These are phyloP conservation scores for Trichosporon ovoides DNA, from an alignment of 1,284 basidiomycete genomes.

Conservation along the genomic window DNA sequence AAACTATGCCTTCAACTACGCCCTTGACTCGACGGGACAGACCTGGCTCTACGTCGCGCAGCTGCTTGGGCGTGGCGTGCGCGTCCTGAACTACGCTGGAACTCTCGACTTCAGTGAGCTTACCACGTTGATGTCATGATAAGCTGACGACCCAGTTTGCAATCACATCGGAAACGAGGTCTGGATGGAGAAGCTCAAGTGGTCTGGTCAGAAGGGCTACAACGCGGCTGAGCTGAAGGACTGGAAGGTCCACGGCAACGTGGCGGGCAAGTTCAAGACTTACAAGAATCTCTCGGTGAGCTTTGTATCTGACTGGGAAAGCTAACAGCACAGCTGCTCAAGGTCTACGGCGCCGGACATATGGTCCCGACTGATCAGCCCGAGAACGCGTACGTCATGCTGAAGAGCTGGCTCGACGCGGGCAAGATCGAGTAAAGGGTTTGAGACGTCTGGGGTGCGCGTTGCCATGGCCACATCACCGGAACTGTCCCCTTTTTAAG, in stretches of 20 bases:
- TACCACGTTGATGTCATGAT: rapidly evolving
- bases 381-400: constrained; percentile 43
- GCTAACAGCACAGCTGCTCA: constrained; percentile 23
- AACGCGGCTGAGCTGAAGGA: constrained; percentile 46
- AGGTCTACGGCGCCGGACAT: constrained; percentile 43
- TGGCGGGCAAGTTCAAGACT: constrained; percentile 57
- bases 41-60: constrained; percentile 59
- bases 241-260: constrained; percentile 52
- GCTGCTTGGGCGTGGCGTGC: constrained; percentile 67
- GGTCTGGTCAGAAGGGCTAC: constrained; percentile 58
- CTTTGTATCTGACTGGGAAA: constrained; percentile 46
- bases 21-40: constrained; percentile 38
- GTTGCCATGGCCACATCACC: too few relatives aligned
- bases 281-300: constrained; percentile 61
- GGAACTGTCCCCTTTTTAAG: not conserved
- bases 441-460: too few relatives aligned
- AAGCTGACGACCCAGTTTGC: constrained; percentile 52
- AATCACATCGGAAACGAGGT: constrained; percentile 64
- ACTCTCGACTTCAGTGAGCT: constrained; percentile 61
- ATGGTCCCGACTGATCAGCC: constrained; percentile 52
- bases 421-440: constrained; percentile 13
- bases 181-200: constrained; percentile 60
- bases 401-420: constrained; percentile 44
- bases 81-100: constrained; percentile 57
- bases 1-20: constrained; percentile 27